Percentiles rank a stretch among this genome's conserved stretches.
Conservation (phyloP, 129 eudicot genomes). For the Dittrichia graveolens region DNA sequence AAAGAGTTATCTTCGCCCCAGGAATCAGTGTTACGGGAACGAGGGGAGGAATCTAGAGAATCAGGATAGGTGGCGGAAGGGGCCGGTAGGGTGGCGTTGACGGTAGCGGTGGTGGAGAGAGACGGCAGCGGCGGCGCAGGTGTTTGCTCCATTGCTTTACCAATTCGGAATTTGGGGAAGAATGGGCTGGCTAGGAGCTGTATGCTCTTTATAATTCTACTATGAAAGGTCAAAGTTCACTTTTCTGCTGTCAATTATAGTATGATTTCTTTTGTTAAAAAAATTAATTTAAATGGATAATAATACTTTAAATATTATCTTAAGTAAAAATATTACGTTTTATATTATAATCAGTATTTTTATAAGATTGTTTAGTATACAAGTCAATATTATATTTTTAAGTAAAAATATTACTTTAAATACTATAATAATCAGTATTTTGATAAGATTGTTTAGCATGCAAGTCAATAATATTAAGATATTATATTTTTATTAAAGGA, state of each 20-base stretch:
- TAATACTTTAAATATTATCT: too few relatives aligned
- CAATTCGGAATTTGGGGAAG: constrained; percentile 27
- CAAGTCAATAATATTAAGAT: too few relatives aligned
- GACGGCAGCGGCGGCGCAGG: constrained; percentile 42
- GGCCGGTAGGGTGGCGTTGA: constrained; percentile 22
- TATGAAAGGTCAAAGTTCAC: constrained; percentile 23
- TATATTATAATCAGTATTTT: too few relatives aligned
- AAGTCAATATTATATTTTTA: too few relatives aligned
- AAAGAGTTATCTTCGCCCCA: constrained; percentile 55
- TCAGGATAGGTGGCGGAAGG: constrained; percentile 37
- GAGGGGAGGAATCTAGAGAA: constrained; percentile 57
- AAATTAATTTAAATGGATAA: too few relatives aligned
- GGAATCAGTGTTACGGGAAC: constrained; percentile 51
- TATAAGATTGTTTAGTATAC: too few relatives aligned
- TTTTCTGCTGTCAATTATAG: constrained; percentile 16
- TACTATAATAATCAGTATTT: too few relatives aligned
- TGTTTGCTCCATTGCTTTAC: constrained; percentile 49
- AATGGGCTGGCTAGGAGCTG: constrained; percentile 34
- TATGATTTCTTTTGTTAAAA: background rate
- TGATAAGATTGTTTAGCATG: too few relatives aligned
- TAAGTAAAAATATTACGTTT: too few relatives aligned
- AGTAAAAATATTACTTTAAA: too few relatives aligned
- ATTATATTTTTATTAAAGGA: too few relatives aligned
- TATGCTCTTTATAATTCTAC: constrained; percentile 33
- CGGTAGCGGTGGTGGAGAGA: constrained; percentile 6